These are phyloP conservation scores for Trichosporon inkin DNA, from an alignment of 1,284 basidiomycete genomes.

Conservation along the genomic window DNA sequence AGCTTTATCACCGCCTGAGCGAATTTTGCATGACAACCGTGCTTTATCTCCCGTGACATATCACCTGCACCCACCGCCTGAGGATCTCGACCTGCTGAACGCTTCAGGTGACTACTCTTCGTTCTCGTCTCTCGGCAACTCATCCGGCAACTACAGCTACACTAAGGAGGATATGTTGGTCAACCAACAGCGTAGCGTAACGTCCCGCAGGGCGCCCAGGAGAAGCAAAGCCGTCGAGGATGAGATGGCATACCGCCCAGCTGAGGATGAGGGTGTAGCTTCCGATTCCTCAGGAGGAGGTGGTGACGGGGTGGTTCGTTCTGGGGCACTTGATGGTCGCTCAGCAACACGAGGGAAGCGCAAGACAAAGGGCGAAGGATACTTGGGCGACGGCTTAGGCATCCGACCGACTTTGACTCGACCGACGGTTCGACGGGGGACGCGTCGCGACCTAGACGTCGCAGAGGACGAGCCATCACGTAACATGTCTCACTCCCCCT, in stretches of 20 bases:
- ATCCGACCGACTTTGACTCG: slow-evolving; percentile 25
- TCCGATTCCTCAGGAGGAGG: slow-evolving; percentile 27
- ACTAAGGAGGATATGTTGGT: slow-evolving; percentile 31
- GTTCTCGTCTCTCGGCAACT: slow-evolving; percentile 31
- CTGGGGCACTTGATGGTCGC: slow-evolving; percentile 36
- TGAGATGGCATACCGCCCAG: slow-evolving; percentile 22
- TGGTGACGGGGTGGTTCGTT: slow-evolving; percentile 36
- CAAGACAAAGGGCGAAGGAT: slow-evolving; percentile 37
- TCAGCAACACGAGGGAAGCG: slow-evolving; percentile 35
- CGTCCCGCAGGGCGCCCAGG: slow-evolving; percentile 15
- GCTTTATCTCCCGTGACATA: slow-evolving; percentile 33
- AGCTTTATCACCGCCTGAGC: not conserved
- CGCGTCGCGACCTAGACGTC: not conserved
- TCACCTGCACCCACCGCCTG: slow-evolving; percentile 32
- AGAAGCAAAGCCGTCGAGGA: slow-evolving; percentile 28
- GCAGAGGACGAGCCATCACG: not conserved
- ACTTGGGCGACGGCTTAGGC: slow-evolving; percentile 38
- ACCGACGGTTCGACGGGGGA: slow-evolving; percentile 1
- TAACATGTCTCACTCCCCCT: slow-evolving; percentile 1
- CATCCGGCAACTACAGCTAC: slow-evolving; percentile 33
- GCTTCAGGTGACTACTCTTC: slow-evolving; percentile 25
- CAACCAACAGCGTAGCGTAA: not conserved
- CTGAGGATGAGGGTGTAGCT: slow-evolving; percentile 23
- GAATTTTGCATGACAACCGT: not conserved
- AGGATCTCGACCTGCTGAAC: slow-evolving; percentile 23